Conservation (phyloP, 495 filamentous ascomycete species). For the Aspergillus avenaceus region DNA sequence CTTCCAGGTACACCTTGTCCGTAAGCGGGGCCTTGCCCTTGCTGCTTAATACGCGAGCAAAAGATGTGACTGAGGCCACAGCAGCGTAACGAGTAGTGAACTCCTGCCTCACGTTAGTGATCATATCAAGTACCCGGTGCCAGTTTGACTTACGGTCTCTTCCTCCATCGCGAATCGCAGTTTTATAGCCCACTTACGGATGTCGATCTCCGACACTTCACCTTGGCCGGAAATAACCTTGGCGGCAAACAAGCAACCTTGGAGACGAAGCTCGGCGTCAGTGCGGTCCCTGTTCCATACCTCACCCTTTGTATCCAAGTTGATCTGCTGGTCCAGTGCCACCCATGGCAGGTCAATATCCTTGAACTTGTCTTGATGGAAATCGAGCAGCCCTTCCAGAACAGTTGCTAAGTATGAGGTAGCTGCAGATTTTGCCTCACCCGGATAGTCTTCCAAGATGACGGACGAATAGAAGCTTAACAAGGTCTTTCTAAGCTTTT, state of each 20-base stretch:
- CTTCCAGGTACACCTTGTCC: slow-evolving; percentile 31
- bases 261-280: slow-evolving; percentile 39
- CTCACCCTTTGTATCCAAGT: slow-evolving; percentile 17
- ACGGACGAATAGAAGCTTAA: slow-evolving; percentile 27
- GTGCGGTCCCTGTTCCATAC: slow-evolving; percentile 39
- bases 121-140: no score
- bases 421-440: slow-evolving; percentile 29
- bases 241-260: slow-evolving; percentile 56
- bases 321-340: slow-evolving; percentile 20
- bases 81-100: slow-evolving; percentile 63
- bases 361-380: slow-evolving; percentile 8
- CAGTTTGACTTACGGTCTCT: slow-evolving; percentile 33
- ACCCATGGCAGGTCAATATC: slow-evolving; percentile 23
- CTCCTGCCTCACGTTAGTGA: slow-evolving; percentile 38
- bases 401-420: slow-evolving; percentile 32
- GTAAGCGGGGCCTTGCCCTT: slow-evolving; percentile 19
- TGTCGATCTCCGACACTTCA: slow-evolving; percentile 14
- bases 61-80: slow-evolving; percentile 35
- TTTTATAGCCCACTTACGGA: slow-evolving; percentile 29
- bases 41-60: slow-evolving; percentile 26
- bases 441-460: slow-evolving; percentile 22
- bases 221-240: slow-evolving; percentile 37
- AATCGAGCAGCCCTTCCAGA: slow-evolving; percentile 24
- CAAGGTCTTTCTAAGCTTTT: slow-evolving; percentile 19
- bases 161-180: slow-evolving; percentile 37